Evolutionary conservation across 441 rosid genomes (phyloP).

Genomic region (Arabidopsis lyrata): DNA sequence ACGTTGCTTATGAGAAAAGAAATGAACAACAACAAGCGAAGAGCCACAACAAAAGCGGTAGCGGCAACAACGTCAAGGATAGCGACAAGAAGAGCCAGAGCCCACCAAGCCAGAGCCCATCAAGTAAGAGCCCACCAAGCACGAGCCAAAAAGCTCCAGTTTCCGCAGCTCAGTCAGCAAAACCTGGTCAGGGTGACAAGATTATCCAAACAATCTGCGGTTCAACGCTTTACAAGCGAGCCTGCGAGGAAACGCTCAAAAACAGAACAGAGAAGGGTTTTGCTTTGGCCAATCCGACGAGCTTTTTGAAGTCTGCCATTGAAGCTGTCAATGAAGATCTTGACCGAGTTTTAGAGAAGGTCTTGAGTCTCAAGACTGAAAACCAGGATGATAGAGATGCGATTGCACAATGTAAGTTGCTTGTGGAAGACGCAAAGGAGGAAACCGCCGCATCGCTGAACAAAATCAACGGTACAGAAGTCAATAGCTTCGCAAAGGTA

Average conservation of each 20-base stretch:
- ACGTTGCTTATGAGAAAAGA: constrained; percentile 37
- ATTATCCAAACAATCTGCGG: constrained; percentile 56
- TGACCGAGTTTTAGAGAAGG: constrained; percentile 45
- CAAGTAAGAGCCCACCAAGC: constrained; percentile 23
- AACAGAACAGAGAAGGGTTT: constrained; percentile 40
- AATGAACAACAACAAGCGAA: not conserved
- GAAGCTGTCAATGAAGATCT: constrained; percentile 53
- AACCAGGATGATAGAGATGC: constrained; percentile 58
- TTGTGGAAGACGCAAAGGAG: constrained; percentile 57
- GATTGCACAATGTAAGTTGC: constrained; percentile 60
- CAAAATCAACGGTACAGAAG: constrained; percentile 33
- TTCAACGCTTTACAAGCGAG: constrained; percentile 51
- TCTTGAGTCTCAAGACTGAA: constrained; percentile 47
- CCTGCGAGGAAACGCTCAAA: constrained; percentile 57
- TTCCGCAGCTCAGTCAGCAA: constrained; percentile 16
- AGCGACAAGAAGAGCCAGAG: constrained; percentile 30
- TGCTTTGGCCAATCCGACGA: constrained; percentile 49
- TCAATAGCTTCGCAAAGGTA: constrained; percentile 34
- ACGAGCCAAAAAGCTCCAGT: constrained; percentile 26
- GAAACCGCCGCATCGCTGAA: constrained; percentile 47
- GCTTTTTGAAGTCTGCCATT: constrained; percentile 55
- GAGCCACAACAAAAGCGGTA: not conserved
- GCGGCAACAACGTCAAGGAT: constrained; percentile 9
- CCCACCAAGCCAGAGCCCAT: not conserved
- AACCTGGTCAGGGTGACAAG: constrained; percentile 40